Percentiles rank a stretch among this genome's conserved stretches.
phyloP scores from a whole-genome alignment of 2,329 filamentous ascomycete genomes.

The Alternaria sp. region DNA sequence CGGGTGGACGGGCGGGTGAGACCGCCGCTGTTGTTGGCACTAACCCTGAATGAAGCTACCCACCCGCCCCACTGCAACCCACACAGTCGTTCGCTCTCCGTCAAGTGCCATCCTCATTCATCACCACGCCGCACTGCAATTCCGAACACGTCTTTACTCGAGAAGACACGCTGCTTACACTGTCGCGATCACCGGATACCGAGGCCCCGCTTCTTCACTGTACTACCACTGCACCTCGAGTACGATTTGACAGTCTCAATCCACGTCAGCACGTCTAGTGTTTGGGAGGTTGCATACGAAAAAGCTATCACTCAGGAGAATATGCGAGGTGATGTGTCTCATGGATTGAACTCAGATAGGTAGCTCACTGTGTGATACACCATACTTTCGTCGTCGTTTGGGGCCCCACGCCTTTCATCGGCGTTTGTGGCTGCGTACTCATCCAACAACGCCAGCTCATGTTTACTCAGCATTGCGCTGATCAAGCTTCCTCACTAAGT shows the following conservation, averaged over 20 bases:
- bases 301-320: neutral
- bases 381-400: neutral
- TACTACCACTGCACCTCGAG: neutral
- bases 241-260: neutral
- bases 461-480: neutral
- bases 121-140: neutral
- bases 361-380: neutral
- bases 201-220: neutral
- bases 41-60: neutral
- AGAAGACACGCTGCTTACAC: neutral
- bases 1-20: neutral
- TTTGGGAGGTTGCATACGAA: neutral
- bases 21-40: neutral
- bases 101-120: neutral
- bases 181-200: neutral
- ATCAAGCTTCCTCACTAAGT: neutral
- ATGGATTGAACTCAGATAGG: neutral
- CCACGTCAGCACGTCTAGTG: neutral
- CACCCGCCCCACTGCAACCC: neutral
- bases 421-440: neutral
- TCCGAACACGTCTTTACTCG: neutral
- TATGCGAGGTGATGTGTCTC: neutral
- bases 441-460: neutral
- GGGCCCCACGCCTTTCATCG: neutral
- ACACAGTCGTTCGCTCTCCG: neutral